Base-by-base conservation (phyloP, 2,329 filamentous ascomycete genomes). In the Biscogniauxia sp. region DNA sequence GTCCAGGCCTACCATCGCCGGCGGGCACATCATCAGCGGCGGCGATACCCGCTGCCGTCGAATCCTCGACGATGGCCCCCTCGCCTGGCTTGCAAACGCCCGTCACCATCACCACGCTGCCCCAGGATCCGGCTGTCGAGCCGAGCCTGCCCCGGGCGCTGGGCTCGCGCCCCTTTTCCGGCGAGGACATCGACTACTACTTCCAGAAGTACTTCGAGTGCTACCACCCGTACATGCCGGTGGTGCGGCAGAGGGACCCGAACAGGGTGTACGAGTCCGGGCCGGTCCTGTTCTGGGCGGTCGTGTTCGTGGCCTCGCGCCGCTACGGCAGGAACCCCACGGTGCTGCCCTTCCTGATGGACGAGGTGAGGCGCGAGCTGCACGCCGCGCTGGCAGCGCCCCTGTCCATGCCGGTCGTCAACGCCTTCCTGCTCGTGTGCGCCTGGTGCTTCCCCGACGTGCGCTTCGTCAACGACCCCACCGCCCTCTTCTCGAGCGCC, bases 101-200 rank as follows among this genome's bases (percentile, higher is more conserved):
- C 20, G 69, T 62, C 57, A 72, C 68, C 37, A 71, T 7, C 37
- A 71, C 28, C 7, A 32, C 28, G 28, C 28, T 62, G 41, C 26
- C 56, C 2, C 62, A 58, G n/a, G 62, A 62, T 32, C 60, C 66
- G 53, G 41, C 55, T 41, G 62, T 60, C 55, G 70, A 70, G 52
- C 61, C 75, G 59, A 64, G 69, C 68, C 59, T 74, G 55, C 72
- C 82, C 1, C 76, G 82, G 54, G 75, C 80, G 4, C 67, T 85
- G 11, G 79, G 77, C 2, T 79, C 78, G 3, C 76, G 78, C 8
- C 75, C 81, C 1, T 78, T 85, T 54, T 76, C 82, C 0, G 80
- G 81, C 0, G 79, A 82, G 51, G 82, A 85, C 51, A 80, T 85
- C 57, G 79, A 83, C 58, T 82, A 78, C 67, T 85, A 85, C 64